Conservation (phyloP, 164 flowering plant species). For the Sedum album region DNA sequence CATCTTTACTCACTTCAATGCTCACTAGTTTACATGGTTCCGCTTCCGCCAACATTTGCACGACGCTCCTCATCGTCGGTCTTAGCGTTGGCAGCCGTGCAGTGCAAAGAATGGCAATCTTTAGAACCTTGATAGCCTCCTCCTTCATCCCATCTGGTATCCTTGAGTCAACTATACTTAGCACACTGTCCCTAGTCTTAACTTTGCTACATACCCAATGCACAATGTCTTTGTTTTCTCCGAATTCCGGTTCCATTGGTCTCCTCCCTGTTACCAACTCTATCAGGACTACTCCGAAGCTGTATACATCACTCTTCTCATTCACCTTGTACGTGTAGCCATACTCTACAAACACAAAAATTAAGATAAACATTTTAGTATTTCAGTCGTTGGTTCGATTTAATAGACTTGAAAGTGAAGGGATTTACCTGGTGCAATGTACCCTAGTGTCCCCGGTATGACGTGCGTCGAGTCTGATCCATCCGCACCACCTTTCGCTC, state of each 20-base stretch:
- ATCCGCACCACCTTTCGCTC: constrained; percentile 17
- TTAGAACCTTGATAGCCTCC: constrained; percentile 52
- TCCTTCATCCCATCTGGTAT: constrained; percentile 33
- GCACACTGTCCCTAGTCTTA: constrained; percentile 20
- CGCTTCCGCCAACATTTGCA: constrained; percentile 66
- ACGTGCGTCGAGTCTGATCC: constrained; percentile 21
- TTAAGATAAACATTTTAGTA: background rate
- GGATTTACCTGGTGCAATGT: constrained; percentile 64
- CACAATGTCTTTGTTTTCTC: constrained; percentile 58
- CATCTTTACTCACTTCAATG: constrained; percentile 19
- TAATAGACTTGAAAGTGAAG: background rate
- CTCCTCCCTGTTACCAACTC: constrained; percentile 62
- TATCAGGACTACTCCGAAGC: constrained; percentile 75
- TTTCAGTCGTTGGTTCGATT: background rate
- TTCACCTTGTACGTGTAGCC: constrained; percentile 50
- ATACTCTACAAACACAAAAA: constrained; percentile 34
- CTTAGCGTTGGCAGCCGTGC: constrained; percentile 44
- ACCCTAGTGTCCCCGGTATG: constrained; percentile 59
- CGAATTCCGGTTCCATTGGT: constrained; percentile 51
- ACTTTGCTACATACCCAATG: constrained; percentile 35
- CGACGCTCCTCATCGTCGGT: constrained; percentile 74
- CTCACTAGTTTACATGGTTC: constrained; percentile 28
- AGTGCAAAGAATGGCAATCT: constrained; percentile 47
- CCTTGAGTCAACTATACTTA: constrained; percentile 34
- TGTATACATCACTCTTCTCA: constrained; percentile 71